Percentiles rank a stretch among this genome's conserved stretches.
Evolutionary conservation across 2,329 filamentous ascomycete species (phyloP).

Genomic region (Aspergillus intermedius): DNA sequence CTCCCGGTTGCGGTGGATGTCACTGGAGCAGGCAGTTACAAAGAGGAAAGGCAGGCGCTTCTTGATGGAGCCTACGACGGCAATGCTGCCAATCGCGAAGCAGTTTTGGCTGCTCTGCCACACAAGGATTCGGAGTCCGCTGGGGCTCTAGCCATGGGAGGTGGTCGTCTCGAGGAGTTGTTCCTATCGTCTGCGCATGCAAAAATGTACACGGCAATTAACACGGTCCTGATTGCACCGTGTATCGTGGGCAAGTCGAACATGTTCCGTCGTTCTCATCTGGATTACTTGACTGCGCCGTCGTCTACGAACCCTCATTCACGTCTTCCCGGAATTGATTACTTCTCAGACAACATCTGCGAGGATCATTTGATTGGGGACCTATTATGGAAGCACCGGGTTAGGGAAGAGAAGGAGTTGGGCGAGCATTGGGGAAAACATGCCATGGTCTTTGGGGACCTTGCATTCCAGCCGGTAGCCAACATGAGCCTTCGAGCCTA

Average conservation of each 20-base stretch:
- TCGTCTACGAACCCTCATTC: constrained; percentile 43
- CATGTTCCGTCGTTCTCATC: constrained; percentile 92
- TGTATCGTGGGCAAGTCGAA: constrained; percentile 96
- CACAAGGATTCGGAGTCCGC: not conserved
- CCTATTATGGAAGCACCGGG: constrained; percentile 63
- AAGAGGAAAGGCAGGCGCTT: constrained; percentile 21
- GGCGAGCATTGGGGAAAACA: constrained; percentile 62
- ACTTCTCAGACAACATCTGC: constrained; percentile 93
- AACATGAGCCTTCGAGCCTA: constrained; percentile 73
- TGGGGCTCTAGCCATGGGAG: constrained; percentile 45
- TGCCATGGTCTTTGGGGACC: constrained; percentile 73
- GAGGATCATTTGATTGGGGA: constrained; percentile 97
- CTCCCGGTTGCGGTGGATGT: constrained; percentile 83
- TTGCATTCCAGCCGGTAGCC: constrained; percentile 83
- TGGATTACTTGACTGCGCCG: constrained; percentile 62
- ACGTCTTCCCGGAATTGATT: constrained; percentile 68
- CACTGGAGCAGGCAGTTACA: constrained; percentile 22
- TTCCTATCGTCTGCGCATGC: constrained; percentile 92
- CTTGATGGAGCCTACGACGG: constrained; percentile 15
- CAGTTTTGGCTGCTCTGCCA: constrained; percentile 7
- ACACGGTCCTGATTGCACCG: constrained; percentile 80
- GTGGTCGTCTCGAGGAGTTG: constrained; percentile 83
- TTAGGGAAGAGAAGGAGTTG: constrained; percentile 32
- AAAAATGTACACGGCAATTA: constrained; percentile 98
- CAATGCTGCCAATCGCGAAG: constrained; percentile 2